Percentiles rank a stretch among this genome's conserved stretches.
These are phyloP conservation scores for Globisporangium acanthophoron DNA, from an alignment of 352 stramenopile species.

Conservation along the genomic window DNA sequence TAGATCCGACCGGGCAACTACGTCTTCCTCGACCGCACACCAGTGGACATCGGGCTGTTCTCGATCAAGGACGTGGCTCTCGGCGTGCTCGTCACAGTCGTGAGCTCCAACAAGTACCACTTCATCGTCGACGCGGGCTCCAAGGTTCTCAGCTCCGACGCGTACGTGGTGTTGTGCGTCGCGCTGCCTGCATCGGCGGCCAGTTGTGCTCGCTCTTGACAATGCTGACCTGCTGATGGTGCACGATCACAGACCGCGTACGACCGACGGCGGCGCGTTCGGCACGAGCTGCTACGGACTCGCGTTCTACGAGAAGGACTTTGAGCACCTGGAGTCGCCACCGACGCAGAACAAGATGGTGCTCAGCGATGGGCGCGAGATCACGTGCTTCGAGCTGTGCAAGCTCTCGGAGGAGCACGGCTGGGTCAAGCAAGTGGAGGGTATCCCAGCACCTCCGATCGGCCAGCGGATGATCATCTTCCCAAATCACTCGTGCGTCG, in stretches of 20 bases:
- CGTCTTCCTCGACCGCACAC: constrained; percentile 70
- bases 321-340: constrained; percentile 41
- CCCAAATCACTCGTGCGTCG: constrained; percentile 63
- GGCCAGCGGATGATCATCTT: constrained; percentile 55
- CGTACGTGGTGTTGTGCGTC: constrained; percentile 16
- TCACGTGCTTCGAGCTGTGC: constrained; percentile 59
- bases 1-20: constrained; percentile 72
- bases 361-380: constrained; percentile 25
- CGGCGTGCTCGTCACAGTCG: constrained; percentile 51
- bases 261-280: constrained; percentile 27
- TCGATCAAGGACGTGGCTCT: constrained; percentile 57
- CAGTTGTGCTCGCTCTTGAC: neutral
- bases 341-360: constrained; percentile 36
- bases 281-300: constrained; percentile 52
- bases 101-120: constrained; percentile 68
- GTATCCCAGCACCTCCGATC: constrained; percentile 39
- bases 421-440: constrained; percentile 56
- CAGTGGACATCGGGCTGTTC: constrained; percentile 57
- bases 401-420: constrained; percentile 75
- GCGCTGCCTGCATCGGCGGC: neutral
- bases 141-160: constrained; percentile 65
- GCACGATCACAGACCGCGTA: constrained; percentile 11
- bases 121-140: constrained; percentile 72
- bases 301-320: constrained; percentile 67
- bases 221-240: constrained; percentile 7